Conservation (phyloP, 140 eudicot genomes). For the Senecio squalidus region DNA sequence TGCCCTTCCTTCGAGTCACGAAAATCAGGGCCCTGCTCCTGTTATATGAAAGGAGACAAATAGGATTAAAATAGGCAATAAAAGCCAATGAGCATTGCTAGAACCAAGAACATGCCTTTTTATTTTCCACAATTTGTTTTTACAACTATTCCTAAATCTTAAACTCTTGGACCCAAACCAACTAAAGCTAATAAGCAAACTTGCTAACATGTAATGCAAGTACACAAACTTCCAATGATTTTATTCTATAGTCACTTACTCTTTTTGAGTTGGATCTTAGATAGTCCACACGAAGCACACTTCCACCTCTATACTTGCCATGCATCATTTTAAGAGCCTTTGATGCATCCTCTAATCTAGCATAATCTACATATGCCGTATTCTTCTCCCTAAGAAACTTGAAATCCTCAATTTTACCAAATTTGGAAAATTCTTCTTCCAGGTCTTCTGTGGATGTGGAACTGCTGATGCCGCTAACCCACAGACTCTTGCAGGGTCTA, state of each 20-base stretch:
- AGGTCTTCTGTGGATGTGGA: slow-evolving; percentile 67
- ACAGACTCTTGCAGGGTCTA: slow-evolving; percentile 77
- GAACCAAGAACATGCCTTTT: no score
- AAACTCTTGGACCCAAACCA: no score
- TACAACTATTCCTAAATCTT: no score
- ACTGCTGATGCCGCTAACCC: slow-evolving; percentile 80
- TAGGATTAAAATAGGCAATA: no score
- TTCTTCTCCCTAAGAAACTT: slow-evolving; percentile 73
- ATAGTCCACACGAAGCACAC: slow-evolving; percentile 79
- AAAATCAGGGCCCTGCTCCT: slow-evolving; percentile 54
- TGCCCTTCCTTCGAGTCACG: slow-evolving; percentile 54
- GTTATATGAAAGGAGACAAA: slow-evolving; percentile 20
- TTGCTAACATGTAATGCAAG: background rate
- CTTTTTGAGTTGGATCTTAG: slow-evolving; percentile 66
- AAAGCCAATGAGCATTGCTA: no score
- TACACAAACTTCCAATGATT: slow-evolving; percentile 1
- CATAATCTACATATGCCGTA: slow-evolving; percentile 76
- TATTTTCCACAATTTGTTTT: no score
- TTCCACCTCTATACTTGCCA: slow-evolving; percentile 63
- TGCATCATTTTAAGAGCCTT: slow-evolving; percentile 74
- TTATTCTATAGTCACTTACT: slow-evolving; percentile 40
- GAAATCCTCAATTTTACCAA: slow-evolving; percentile 80
- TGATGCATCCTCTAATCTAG: slow-evolving; percentile 77
- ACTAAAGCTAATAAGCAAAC: no score
- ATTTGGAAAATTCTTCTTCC: slow-evolving; percentile 63